Evolutionary conservation across 164 flowering plant species (phyloP).

Genomic region (Kalanchoe fedtschenkoi): DNA sequence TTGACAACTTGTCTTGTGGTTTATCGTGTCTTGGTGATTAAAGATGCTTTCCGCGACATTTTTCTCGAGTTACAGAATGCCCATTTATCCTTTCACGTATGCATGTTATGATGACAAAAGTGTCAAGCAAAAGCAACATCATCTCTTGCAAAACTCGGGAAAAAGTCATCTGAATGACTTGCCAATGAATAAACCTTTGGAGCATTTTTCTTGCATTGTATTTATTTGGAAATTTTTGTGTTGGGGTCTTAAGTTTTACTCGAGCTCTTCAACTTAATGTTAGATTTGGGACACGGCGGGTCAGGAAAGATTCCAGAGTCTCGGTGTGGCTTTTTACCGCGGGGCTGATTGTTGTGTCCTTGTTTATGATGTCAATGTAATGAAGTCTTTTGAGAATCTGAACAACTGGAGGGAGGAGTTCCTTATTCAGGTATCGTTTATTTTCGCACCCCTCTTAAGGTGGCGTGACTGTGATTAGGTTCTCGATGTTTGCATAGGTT

Average conservation of each 20-base stretch:
- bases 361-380: conserved; percentile 85
- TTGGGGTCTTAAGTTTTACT: neutral
- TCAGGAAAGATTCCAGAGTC: conserved; percentile 89
- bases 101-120: too few species aligned
- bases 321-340: conserved; percentile 91
- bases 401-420: conserved; percentile 95
- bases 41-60: neutral
- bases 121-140: too few species aligned
- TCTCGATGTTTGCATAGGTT: neutral
- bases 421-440: conserved; percentile 58
- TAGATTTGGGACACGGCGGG: conserved; percentile 99
- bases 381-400: conserved; percentile 82
- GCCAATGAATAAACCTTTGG: too few species aligned
- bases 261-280: conserved; percentile 2
- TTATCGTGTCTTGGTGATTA: neutral
- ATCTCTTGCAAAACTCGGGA: too few species aligned
- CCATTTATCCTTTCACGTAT: too few species aligned
- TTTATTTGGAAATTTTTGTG: too few species aligned
- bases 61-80: too few species aligned
- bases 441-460: neutral
- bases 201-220: too few species aligned
- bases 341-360: conserved; percentile 99
- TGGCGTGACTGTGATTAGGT: neutral
- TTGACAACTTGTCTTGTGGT: too few species aligned
- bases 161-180: too few species aligned